phyloP scores from a whole-genome alignment of 1,284 basidiomycete genomes.

The Prillingera fragicola region DNA sequence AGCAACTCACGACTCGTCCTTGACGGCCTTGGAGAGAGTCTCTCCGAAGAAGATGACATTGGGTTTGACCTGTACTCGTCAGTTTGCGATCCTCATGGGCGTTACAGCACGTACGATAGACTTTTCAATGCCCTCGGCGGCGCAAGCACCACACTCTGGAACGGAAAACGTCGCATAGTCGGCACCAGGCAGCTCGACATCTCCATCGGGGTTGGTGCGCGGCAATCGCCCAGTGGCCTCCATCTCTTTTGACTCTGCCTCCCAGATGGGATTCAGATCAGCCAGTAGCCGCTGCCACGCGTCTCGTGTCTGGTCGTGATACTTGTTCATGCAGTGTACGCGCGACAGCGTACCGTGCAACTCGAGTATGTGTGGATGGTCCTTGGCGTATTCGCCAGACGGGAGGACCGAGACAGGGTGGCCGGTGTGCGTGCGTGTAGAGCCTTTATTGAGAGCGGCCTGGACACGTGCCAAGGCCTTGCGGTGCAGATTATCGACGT shows the following conservation, averaged over 20 bases:
- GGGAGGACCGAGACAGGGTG: constrained; percentile 30
- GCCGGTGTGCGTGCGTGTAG: not conserved
- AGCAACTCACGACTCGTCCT: constrained; percentile 62
- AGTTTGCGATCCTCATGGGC: no score
- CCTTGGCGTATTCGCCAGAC: no score
- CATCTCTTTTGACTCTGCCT: constrained; percentile 61
- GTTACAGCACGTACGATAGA: constrained; percentile 3
- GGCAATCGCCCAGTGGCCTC: constrained; percentile 59
- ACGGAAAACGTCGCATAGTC: constrained; percentile 71
- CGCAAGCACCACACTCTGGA: constrained; percentile 65
- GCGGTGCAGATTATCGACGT: constrained; percentile 80
- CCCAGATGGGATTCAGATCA: constrained; percentile 71
- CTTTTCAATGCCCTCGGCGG: constrained; percentile 44
- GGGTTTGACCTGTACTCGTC: constrained; percentile 57
- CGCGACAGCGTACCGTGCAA: constrained; percentile 83
- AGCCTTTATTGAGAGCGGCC: not conserved
- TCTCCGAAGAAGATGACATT: constrained; percentile 83
- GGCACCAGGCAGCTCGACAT: constrained; percentile 75
- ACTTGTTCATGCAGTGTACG: constrained; percentile 64
- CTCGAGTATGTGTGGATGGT: constrained; percentile 60
- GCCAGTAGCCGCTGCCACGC: constrained; percentile 70
- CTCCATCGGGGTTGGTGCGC: constrained; percentile 85
- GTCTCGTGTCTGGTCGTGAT: constrained; percentile 62
- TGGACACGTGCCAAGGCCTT: constrained; percentile 56
- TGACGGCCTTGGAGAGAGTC: constrained; percentile 61